Percentiles rank a stretch among this genome's conserved stretches.
Evolutionary conservation across 2,329 filamentous ascomycete species (phyloP).

Genomic region (Talaromyces amestolkiae): DNA sequence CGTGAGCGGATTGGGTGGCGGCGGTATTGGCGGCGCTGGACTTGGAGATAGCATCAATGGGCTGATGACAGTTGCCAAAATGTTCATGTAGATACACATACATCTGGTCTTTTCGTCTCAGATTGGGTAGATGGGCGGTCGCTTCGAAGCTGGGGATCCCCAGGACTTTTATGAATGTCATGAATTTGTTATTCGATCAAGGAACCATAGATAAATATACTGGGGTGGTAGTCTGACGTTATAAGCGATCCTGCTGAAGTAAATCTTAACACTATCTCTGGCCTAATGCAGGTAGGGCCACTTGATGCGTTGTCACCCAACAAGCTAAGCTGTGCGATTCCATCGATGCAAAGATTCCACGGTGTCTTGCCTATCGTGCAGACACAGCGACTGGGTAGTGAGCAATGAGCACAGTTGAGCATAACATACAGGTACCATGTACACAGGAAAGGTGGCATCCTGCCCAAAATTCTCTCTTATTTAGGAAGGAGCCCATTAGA

Average conservation of each 20-base stretch:
- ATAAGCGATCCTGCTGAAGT: not conserved
- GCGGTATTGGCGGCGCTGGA: conserved; percentile 30
- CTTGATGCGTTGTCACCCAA: conserved; percentile 2
- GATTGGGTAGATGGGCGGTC: not conserved
- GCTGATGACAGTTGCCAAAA: conserved; percentile 37
- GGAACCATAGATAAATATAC: not conserved
- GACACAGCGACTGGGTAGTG: not conserved
- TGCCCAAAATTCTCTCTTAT: not conserved
- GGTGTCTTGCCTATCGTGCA: not conserved
- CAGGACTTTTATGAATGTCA: conserved; percentile 1
- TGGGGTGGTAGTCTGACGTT: not conserved
- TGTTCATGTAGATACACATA: conserved; percentile 30
- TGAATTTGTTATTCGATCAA: not conserved
- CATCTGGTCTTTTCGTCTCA: conserved; percentile 1
- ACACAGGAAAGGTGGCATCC: not conserved
- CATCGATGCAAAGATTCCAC: not conserved
- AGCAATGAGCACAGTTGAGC: not conserved
- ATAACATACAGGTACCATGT: not conserved
- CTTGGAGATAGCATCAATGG: conserved; percentile 32
- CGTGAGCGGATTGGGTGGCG: conserved; percentile 23
- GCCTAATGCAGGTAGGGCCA: not conserved
- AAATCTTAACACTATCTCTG: not conserved
- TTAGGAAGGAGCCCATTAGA: not conserved
- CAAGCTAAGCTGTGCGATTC: not conserved
- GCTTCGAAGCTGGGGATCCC: not conserved